These are phyloP conservation scores for Lactuca sativa DNA, from an alignment of 129 eudicot species.

Conservation along the genomic window DNA sequence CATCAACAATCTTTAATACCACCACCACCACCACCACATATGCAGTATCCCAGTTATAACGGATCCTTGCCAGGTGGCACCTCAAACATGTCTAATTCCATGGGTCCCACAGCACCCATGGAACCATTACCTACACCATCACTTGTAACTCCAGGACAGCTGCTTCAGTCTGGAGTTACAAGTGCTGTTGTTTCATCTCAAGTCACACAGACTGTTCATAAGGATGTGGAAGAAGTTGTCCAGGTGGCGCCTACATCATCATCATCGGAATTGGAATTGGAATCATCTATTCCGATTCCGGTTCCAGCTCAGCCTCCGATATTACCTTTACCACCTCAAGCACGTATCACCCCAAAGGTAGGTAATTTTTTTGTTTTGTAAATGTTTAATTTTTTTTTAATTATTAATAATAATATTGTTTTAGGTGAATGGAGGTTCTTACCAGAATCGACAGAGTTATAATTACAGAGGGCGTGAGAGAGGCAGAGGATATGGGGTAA, in stretches of 20 bases:
- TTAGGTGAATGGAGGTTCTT: conserved; percentile 67
- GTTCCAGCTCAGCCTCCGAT: conserved; percentile 76
- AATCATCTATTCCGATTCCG: conserved; percentile 24
- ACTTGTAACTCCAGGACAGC: conserved; percentile 80
- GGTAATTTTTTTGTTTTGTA: neutral
- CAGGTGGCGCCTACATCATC: conserved; percentile 41
- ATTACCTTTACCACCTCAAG: conserved; percentile 67
- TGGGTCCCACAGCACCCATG: conserved; percentile 25
- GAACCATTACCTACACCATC: conserved; percentile 46
- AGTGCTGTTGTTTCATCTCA: conserved; percentile 34
- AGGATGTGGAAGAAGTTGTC: conserved; percentile 73
- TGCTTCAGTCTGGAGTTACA: conserved; percentile 49
- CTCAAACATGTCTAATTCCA: conserved; percentile 37
- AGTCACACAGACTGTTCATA: conserved; percentile 46
- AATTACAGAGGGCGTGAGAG: conserved; percentile 81
- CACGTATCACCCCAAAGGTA: conserved; percentile 58
- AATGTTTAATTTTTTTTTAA: neutral
- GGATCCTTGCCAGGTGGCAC: conserved; percentile 51
- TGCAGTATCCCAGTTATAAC: conserved; percentile 67
- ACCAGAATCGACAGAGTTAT: conserved; percentile 48
- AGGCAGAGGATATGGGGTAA: conserved; percentile 93
- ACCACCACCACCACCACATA: conserved; percentile 66
- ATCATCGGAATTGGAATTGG: conserved; percentile 38
- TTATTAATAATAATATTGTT: conserved; percentile 1
- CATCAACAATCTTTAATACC: conserved; percentile 73